These are phyloP conservation scores for Cytospora piceicola DNA, from an alignment of 2,329 filamentous ascomycete genomes.

Conservation along the genomic window DNA sequence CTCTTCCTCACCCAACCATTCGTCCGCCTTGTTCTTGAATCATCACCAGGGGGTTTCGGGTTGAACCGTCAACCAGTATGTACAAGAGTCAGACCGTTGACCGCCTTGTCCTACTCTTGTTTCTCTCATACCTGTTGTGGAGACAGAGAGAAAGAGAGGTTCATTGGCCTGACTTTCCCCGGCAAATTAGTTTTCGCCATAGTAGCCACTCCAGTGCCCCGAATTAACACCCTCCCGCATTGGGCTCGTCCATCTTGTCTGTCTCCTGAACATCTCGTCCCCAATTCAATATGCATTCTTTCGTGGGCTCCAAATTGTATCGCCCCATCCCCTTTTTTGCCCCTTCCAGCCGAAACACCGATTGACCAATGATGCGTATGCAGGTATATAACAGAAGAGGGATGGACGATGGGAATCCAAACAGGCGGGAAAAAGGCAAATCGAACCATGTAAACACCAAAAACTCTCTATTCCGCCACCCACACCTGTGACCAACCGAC, in stretches of 20 bases:
- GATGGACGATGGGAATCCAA: conserved; percentile 7
- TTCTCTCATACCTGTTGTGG: too few relatives aligned
- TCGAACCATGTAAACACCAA: background rate
- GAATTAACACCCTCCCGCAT: background rate
- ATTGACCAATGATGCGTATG: conserved; percentile 20
- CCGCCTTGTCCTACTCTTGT: background rate
- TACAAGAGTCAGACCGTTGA: background rate
- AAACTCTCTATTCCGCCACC: conserved; percentile 8
- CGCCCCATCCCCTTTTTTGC: background rate
- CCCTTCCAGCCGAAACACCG: conserved; percentile 2
- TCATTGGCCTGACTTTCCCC: background rate
- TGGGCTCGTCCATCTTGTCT: background rate
- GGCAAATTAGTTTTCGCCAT: background rate
- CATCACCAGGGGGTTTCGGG: background rate
- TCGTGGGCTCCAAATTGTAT: background rate
- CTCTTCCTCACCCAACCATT: background rate
- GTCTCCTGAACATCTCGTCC: background rate
- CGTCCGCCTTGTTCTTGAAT: background rate
- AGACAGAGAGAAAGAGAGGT: background rate
- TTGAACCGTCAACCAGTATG: background rate
- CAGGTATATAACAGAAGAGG: conserved; percentile 23
- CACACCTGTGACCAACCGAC: conserved; percentile 3
- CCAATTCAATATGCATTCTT: background rate
- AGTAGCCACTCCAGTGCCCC: background rate
- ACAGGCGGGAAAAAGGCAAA: background rate